These are phyloP conservation scores for Ophiostoma piceae DNA, from an alignment of 2,329 filamentous ascomycete genomes.

Conservation along the genomic window DNA sequence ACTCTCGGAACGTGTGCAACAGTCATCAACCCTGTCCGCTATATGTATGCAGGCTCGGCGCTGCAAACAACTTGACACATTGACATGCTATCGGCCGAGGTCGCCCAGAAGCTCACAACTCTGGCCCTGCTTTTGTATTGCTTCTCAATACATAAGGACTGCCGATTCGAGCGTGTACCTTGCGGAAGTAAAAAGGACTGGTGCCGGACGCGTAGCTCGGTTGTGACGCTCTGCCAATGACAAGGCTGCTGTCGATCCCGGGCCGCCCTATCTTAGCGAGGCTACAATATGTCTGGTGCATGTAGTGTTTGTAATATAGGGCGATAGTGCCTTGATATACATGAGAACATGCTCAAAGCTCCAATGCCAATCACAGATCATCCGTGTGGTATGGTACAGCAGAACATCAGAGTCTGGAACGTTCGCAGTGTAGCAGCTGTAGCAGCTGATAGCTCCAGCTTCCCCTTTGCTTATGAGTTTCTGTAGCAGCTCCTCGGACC, in stretches of 20 bases:
- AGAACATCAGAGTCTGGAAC: not conserved
- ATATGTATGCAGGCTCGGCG: not conserved
- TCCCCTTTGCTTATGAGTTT: not conserved
- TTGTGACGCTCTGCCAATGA: not conserved
- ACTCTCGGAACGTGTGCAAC: not conserved
- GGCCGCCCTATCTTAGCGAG: not conserved
- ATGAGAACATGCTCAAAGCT: not conserved
- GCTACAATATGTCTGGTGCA: not conserved
- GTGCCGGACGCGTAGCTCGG: not conserved
- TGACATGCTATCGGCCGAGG: not conserved
- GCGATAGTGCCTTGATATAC: no score
- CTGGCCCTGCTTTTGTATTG: not conserved
- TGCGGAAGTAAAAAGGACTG: not conserved
- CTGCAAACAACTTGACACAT: not conserved
- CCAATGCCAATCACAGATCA: not conserved
- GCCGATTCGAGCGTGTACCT: not conserved
- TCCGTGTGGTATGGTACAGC: not conserved
- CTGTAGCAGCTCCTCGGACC: not conserved
- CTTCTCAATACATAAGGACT: not conserved
- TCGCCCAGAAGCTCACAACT: not conserved
- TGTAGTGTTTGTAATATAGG: not conserved
- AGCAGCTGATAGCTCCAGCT: not conserved
- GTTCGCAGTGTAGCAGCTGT: not conserved
- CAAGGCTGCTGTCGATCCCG: not conserved
- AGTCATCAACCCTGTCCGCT: not conserved